Evolutionary conservation across 2,329 filamentous ascomycete species (phyloP).

Genomic region (Fusarium musae): DNA sequence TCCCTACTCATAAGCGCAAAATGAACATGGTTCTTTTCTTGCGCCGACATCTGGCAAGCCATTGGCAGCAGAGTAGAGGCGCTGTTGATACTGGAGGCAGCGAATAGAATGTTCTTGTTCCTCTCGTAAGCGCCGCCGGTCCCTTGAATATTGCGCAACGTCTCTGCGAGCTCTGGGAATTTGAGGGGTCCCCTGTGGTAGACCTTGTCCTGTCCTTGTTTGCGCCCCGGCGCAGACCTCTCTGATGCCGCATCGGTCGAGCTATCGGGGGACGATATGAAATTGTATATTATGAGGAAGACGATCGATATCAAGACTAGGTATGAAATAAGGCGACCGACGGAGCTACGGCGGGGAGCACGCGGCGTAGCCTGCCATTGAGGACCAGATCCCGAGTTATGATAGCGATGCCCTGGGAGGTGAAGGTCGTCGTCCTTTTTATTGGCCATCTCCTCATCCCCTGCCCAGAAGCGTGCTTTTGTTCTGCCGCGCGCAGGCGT

Average conservation of each 20-base stretch:
- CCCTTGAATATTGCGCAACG: conserved; percentile 68
- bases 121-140: conserved; percentile 61
- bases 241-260: conserved; percentile 18
- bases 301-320: conserved; percentile 67
- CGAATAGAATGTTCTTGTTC: conserved; percentile 83
- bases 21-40: conserved; percentile 79
- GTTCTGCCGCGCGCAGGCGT: conserved; percentile 48
- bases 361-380: conserved; percentile 56
- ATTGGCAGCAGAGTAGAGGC: conserved; percentile 79
- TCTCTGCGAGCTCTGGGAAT: conserved; percentile 72
- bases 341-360: conserved; percentile 60
- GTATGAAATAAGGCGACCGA: conserved; percentile 63
- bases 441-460: conserved; percentile 63
- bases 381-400: conserved; percentile 41
- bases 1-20: conserved; percentile 81
- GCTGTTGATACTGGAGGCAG: conserved; percentile 78
- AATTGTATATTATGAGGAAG: conserved; percentile 58
- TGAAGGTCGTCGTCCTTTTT: conserved; percentile 70
- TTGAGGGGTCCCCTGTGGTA: conserved; percentile 75
- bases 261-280: conserved; percentile 48
- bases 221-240: conserved; percentile 1
- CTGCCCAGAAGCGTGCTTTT: conserved; percentile 56
- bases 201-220: conserved; percentile 50
- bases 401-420: conserved; percentile 40
- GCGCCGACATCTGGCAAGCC: conserved; percentile 84